phyloP scores from a whole-genome alignment of 129 eudicot species.

The Dittrichia graveolens region DNA sequence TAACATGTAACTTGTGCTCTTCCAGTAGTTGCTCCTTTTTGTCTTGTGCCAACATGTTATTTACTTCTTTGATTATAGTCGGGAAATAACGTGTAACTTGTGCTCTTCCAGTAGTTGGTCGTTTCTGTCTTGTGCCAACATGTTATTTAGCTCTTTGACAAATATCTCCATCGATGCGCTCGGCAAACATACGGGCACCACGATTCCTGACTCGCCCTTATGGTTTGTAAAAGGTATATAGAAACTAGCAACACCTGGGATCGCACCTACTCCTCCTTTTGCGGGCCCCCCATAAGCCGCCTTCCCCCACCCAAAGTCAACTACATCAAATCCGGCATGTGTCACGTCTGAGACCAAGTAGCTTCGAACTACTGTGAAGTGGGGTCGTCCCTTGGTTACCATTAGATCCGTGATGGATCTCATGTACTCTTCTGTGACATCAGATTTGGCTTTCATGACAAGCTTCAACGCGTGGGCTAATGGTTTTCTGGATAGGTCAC shows the following conservation, averaged over 20 bases:
- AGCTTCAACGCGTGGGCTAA: slow-evolving; percentile 54
- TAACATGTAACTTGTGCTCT: background rate
- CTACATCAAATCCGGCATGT: slow-evolving; percentile 53
- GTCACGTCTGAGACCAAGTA: slow-evolving; percentile 67
- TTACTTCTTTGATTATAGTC: slow-evolving; percentile 29
- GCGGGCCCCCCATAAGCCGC: slow-evolving; percentile 75
- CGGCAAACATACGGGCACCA: slow-evolving; percentile 64
- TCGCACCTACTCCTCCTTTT: slow-evolving; percentile 62
- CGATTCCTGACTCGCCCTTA: slow-evolving; percentile 56
- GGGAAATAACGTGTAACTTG: background rate
- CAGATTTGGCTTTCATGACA: slow-evolving; percentile 47
- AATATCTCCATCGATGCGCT: slow-evolving; percentile 49
- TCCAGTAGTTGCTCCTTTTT: background rate
- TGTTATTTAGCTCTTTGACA: slow-evolving; percentile 41
- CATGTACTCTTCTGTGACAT: slow-evolving; percentile 70
- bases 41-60: slow-evolving; percentile 27
- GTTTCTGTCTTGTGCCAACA: slow-evolving; percentile 34
- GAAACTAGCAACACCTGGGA: slow-evolving; percentile 66
- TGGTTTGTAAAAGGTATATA: slow-evolving; percentile 55
- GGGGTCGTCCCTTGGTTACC: slow-evolving; percentile 65
- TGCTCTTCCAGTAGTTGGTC: background rate
- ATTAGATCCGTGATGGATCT: slow-evolving; percentile 61
- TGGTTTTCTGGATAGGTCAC: slow-evolving; percentile 36
- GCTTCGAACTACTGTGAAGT: slow-evolving; percentile 51
- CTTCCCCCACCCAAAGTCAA: slow-evolving; percentile 84